These are phyloP conservation scores for Carex scoparia DNA, from an alignment of 176 grass and related monocot genomes.

Conservation along the genomic window DNA sequence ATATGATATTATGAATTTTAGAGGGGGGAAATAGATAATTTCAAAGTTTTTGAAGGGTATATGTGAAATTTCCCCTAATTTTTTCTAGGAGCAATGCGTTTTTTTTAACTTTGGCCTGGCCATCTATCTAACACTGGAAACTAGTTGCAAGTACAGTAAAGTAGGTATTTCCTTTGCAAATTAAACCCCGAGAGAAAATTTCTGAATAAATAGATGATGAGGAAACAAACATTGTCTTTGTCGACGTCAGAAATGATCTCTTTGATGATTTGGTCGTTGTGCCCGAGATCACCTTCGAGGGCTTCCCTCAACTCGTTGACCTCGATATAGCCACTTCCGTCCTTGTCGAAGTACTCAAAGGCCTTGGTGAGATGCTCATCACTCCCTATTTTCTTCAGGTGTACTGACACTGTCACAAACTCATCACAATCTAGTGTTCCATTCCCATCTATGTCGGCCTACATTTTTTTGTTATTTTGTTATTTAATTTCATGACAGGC, in stretches of 20 bases:
- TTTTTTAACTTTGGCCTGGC: not conserved
- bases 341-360: slow-evolving; percentile 85
- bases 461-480: not conserved
- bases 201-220: slow-evolving; percentile 13
- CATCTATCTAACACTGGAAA: not conserved
- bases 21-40: no score
- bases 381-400: slow-evolving; percentile 75
- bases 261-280: slow-evolving; percentile 51
- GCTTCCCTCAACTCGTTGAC: slow-evolving; percentile 73
- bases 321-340: slow-evolving; percentile 71
- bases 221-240: slow-evolving; percentile 49
- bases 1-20: no score
- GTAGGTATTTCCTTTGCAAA: not conserved
- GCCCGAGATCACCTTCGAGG: slow-evolving; percentile 56
- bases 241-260: slow-evolving; percentile 69
- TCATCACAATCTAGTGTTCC: slow-evolving; percentile 69
- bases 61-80: not conserved
- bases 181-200: not conserved
- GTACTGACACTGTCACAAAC: slow-evolving; percentile 79
- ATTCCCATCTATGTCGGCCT: slow-evolving; percentile 72
- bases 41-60: no score
- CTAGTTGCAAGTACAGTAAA: not conserved
- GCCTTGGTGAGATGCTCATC: slow-evolving; percentile 72
- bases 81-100: not conserved
- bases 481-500: not conserved